These are phyloP conservation scores for Erodium trifolium DNA, from an alignment of 441 rosid genomes.

Conservation along the genomic window DNA sequence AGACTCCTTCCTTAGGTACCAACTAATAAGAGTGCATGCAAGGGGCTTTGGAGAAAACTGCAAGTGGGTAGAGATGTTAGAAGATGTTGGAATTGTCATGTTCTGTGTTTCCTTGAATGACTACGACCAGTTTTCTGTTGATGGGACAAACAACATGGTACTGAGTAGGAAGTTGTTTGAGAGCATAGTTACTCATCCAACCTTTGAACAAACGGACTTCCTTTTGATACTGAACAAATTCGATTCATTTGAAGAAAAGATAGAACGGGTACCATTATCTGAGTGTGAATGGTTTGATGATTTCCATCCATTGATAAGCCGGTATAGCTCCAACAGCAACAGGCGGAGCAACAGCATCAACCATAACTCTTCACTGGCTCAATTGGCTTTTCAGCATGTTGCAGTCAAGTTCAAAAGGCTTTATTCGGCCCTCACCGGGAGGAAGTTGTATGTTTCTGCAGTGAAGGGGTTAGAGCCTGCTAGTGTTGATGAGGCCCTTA, in stretches of 20 bases:
- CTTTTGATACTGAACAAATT: conserved; percentile 76
- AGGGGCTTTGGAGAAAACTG: conserved; percentile 88
- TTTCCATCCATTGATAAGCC: conserved; percentile 72
- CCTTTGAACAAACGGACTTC: conserved; percentile 84
- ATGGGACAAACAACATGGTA: conserved; percentile 67
- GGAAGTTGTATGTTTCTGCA: conserved; percentile 57
- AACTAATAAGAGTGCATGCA: conserved; percentile 76
- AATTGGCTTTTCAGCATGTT: conserved; percentile 69
- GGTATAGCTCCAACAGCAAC: conserved; percentile 38
- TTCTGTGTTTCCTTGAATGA: conserved; percentile 77
- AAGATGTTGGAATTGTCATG: conserved; percentile 84
- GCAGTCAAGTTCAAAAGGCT: conserved; percentile 86
- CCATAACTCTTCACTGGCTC: conserved; percentile 63
- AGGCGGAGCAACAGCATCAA: conserved; percentile 43
- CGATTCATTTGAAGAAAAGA: conserved; percentile 75
- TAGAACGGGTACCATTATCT: conserved; percentile 57
- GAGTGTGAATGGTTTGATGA: conserved; percentile 86
- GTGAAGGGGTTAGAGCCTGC: conserved; percentile 71
- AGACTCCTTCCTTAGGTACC: conserved; percentile 82
- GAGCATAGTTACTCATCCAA: conserved; percentile 73
- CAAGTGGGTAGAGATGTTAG: conserved; percentile 97
- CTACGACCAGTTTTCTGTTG: conserved; percentile 59
- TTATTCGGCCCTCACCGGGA: conserved; percentile 61
- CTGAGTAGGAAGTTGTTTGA: conserved; percentile 68
- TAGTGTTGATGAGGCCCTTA: conserved; percentile 59